Evolutionary conservation across 345 rosid genomes (phyloP).

Genomic region (Boechera stricta): DNA sequence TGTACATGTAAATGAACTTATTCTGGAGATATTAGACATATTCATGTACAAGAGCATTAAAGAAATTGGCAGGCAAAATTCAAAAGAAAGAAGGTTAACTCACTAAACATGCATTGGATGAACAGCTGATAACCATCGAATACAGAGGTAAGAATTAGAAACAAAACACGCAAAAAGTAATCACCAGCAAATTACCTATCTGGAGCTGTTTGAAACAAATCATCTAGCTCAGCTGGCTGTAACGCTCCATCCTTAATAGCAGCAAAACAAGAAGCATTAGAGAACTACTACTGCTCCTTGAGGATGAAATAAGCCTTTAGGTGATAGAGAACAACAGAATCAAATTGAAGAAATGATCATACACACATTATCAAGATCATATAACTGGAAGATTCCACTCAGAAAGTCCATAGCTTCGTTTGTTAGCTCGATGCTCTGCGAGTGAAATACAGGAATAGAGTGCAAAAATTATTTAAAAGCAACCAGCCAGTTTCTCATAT

Average conservation of each 20-base stretch:
- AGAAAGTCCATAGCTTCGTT: slow-evolving; percentile 64
- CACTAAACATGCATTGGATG: slow-evolving; percentile 31
- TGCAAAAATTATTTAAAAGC: background rate
- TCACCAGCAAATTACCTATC: slow-evolving; percentile 55
- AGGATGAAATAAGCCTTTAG: slow-evolving; percentile 14
- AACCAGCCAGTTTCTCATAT: slow-evolving; percentile 21
- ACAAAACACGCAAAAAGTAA: slow-evolving; percentile 12
- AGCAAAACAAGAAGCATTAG: slow-evolving; percentile 41
- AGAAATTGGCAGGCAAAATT: slow-evolving; percentile 21
- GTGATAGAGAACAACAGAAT: slow-evolving; percentile 1
- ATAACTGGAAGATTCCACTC: slow-evolving; percentile 65
- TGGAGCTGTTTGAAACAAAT: slow-evolving; percentile 80
- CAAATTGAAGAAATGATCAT: slow-evolving; percentile 24
- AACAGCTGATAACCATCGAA: slow-evolving; percentile 19
- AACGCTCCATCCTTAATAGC: slow-evolving; percentile 72
- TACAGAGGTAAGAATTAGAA: slow-evolving; percentile 19
- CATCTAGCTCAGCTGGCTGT: slow-evolving; percentile 64
- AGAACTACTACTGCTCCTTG: slow-evolving; percentile 26
- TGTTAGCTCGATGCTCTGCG: slow-evolving; percentile 79
- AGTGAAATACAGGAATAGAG: slow-evolving; percentile 26
- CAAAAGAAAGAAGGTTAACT: slow-evolving; percentile 12
- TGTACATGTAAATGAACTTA: slow-evolving; percentile 30
- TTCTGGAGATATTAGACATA: slow-evolving; percentile 1
- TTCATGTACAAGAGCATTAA: slow-evolving; percentile 20
- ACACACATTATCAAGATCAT: slow-evolving; percentile 75